phyloP scores from a whole-genome alignment of 768 basidiomycete genomes.

The Suillus plorans region DNA sequence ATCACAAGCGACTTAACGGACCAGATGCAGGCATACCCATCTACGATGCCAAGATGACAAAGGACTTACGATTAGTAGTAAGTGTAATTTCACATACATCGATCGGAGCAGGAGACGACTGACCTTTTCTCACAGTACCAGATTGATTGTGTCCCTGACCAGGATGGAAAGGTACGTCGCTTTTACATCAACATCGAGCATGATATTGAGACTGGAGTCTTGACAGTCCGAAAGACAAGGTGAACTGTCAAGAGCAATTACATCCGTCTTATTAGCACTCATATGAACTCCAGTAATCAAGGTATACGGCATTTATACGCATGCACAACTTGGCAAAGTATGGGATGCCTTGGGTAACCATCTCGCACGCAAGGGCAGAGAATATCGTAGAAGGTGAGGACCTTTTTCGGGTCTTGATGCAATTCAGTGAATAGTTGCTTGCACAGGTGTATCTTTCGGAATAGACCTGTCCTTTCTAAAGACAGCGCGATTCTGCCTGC shows the following conservation, averaged over 20 bases:
- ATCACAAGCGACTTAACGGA: conserved; percentile 59
- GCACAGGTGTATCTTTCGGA: conserved; percentile 47
- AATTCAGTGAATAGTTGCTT: not conserved
- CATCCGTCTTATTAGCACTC: not conserved
- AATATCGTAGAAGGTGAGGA: conserved; percentile 51
- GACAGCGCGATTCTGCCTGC: conserved; percentile 48
- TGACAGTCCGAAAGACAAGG: conserved; percentile 41
- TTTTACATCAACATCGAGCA: not conserved
- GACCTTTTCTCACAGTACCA: conserved; percentile 39
- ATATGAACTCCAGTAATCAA: conserved; percentile 36
- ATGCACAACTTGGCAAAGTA: conserved; percentile 44
- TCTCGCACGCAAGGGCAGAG: conserved; percentile 43
- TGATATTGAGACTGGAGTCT: not conserved
- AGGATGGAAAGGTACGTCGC: conserved; percentile 29
- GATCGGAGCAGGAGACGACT: conserved; percentile 21
- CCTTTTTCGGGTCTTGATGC: not conserved
- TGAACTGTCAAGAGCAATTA: conserved; percentile 8
- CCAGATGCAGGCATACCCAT: conserved; percentile 49
- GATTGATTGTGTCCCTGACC: conserved; percentile 45
- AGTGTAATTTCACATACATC: conserved; percentile 13
- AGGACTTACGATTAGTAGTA: conserved; percentile 51
- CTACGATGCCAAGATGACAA: conserved; percentile 67
- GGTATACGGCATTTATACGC: conserved; percentile 51
- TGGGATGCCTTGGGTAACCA: conserved; percentile 48
- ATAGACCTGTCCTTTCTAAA: conserved; percentile 30